A percentile compares a stretch with the other conserved stretches of the same genome.
Conservation (phyloP, 768 basidiomycete genomes). For the Gloeophyllum trabeum region DNA sequence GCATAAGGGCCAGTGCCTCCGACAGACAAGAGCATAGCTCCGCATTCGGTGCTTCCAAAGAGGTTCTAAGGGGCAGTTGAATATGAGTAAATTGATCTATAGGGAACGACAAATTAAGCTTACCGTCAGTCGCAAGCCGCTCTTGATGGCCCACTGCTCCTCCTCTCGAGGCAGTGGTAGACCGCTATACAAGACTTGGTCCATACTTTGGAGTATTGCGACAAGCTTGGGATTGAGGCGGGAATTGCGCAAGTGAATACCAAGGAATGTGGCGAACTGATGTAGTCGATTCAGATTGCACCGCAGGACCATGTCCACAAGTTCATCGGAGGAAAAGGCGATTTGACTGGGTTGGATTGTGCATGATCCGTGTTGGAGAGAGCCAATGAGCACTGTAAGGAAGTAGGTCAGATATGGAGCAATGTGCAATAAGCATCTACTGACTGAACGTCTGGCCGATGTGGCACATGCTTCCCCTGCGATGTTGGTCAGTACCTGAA, state of each 20-base stretch:
- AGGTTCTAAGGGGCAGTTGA: constrained; percentile 37
- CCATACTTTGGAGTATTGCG: constrained; percentile 38
- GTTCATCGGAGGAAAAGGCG: constrained; percentile 55
- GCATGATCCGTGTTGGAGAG: constrained; percentile 63
- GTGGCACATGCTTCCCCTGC: constrained; percentile 78
- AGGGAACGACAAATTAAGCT: constrained; percentile 15
- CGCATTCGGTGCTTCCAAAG: constrained; percentile 76
- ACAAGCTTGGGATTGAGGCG: constrained; percentile 51
- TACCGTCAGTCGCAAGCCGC: constrained; percentile 55
- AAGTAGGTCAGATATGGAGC: constrained; percentile 14
- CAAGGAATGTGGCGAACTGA: constrained; percentile 64
- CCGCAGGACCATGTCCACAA: constrained; percentile 57
- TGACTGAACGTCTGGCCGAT: constrained; percentile 69
- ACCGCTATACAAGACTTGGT: constrained; percentile 58
- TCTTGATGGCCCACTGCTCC: constrained; percentile 57
- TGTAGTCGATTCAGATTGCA: constrained; percentile 66
- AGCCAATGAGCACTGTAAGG: constrained; percentile 53
- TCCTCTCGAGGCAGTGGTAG: constrained; percentile 55
- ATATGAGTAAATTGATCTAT: constrained; percentile 12
- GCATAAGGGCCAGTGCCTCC: constrained; percentile 41
- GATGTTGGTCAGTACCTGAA: constrained; percentile 21
- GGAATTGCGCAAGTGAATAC: constrained; percentile 48
- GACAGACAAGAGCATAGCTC: constrained; percentile 53
- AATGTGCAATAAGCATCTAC: constrained; percentile 17
- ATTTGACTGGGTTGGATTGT: constrained; percentile 59